phyloP scores from a whole-genome alignment of 2,329 filamentous ascomycete species.

The Laburnicola sp. region DNA sequence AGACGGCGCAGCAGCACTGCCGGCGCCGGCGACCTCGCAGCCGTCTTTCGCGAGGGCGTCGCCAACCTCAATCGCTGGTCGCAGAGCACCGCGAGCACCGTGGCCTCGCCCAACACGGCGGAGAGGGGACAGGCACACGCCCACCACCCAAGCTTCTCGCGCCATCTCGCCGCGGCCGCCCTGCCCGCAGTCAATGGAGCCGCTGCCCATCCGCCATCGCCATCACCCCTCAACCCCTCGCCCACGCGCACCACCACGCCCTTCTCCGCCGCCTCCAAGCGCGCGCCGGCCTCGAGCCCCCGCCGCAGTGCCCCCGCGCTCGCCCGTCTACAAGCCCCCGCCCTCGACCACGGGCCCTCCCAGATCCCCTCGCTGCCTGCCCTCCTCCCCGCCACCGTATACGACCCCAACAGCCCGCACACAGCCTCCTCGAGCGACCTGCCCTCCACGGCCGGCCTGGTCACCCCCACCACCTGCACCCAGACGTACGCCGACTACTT shows the following conservation, averaged over 20 bases:
- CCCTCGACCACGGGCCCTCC: slow-evolving; percentile 38
- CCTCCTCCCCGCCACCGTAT: slow-evolving; percentile 36
- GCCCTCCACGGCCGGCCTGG: slow-evolving; percentile 39
- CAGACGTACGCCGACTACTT: slow-evolving; percentile 45
- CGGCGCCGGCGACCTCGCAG: slow-evolving; percentile 45
- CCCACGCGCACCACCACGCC: slow-evolving; percentile 22
- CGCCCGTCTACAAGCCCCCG: slow-evolving; percentile 37
- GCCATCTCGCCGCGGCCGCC: slow-evolving; percentile 33
- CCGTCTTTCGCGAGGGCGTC: slow-evolving; percentile 49
- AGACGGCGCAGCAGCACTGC: slow-evolving; percentile 48
- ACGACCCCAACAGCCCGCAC: slow-evolving; percentile 34
- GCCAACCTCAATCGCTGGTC: slow-evolving; percentile 62
- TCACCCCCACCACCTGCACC: slow-evolving; percentile 36
- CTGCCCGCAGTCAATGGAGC: slow-evolving; percentile 38
- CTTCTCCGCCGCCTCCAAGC: slow-evolving; percentile 11
- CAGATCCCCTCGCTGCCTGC: slow-evolving; percentile 33
- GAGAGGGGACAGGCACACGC: slow-evolving; percentile 26
- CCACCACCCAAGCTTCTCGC: slow-evolving; percentile 37
- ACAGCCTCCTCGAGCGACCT: slow-evolving; percentile 22
- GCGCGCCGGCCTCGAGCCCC: slow-evolving; percentile 46
- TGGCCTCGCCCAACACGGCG: slow-evolving; percentile 3
- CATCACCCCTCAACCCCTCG: slow-evolving; percentile 31
- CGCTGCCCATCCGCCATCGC: slow-evolving; percentile 38
- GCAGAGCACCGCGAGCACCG: slow-evolving; percentile 58
- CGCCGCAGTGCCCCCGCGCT: slow-evolving; percentile 36